Base-by-base conservation (phyloP, 495 filamentous ascomycete genomes). In the Penicillium cinerascens region DNA sequence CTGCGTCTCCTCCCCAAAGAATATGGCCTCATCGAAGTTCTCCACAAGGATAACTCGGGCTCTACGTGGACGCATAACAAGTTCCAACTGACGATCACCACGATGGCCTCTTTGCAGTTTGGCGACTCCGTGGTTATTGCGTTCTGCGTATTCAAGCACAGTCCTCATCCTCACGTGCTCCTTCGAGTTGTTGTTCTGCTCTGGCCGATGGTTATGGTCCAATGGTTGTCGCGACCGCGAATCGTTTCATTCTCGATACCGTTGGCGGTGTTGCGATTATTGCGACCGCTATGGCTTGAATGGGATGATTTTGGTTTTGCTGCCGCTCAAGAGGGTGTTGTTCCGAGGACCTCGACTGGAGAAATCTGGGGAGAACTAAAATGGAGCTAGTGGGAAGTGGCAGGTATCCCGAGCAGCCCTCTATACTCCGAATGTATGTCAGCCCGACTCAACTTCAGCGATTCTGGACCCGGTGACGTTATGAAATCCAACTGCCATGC, bases 161-260 rank as follows among this genome's bases (percentile, higher is more conserved):
- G 72, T 71, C 66, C 68, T 64, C 29, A 74, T 57, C 66, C 68
- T 64, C 29, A 74, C 57, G 50, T 60, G 64, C 42, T 68, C 69
- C 43, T 67, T 48, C 42, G 75, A 8, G 35, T 69, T 2, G 50
- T 84, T 10, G 82, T 75, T 2, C 56, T 80, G 23, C 58, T 71
- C 20, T 87, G 86, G 66, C 83, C 83, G 1, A 46, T 69, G n/a
- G 66, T 80, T 54, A 82, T 86, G 56, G 72, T n/a, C n/a, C n/a
- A 85, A 10, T 61, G 3, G 85, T 87, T 51, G 69, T 87, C 16
- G 81, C 81, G 36, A 87, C 82, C 8, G 83, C 84, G 11, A 86
- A 87, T 55, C 84, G 85, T 62, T 85, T 82, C 55, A 76, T 79
- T 52, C 68, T 87, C 41, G 82, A 86, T 65, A 80, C 79, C 0